These are phyloP conservation scores for Neoarthrinium moseri DNA, from an alignment of 2,329 filamentous ascomycete genomes.

Conservation along the genomic window DNA sequence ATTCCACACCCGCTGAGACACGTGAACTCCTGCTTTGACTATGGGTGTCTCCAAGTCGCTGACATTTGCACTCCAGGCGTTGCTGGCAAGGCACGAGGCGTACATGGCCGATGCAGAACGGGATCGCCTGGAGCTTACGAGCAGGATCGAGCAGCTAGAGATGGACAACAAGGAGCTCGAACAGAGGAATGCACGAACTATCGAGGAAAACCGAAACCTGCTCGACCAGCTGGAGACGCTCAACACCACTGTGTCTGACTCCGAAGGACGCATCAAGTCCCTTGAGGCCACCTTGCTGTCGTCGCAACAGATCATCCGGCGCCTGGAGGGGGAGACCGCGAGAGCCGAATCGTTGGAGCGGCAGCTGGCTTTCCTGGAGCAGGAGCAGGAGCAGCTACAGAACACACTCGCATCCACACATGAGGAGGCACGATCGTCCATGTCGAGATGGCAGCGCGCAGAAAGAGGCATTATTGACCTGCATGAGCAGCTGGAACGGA, in stretches of 20 bases:
- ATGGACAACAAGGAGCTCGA: slow-evolving; percentile 72
- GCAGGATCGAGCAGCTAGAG: slow-evolving; percentile 75
- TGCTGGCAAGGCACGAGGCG: slow-evolving; percentile 87
- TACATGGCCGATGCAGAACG: slow-evolving; percentile 91
- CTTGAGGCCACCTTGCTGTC: slow-evolving; percentile 75
- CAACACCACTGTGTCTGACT: slow-evolving; percentile 75
- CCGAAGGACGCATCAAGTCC: slow-evolving; percentile 75
- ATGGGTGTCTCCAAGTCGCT: slow-evolving; percentile 51
- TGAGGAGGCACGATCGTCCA: slow-evolving; percentile 74
- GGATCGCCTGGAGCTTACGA: slow-evolving; percentile 71
- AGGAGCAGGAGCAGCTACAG: slow-evolving; percentile 75
- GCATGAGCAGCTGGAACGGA: slow-evolving; percentile 83
- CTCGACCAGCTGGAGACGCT: slow-evolving; percentile 82
- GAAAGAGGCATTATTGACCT: slow-evolving; percentile 76
- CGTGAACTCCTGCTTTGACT: background rate
- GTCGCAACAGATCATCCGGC: slow-evolving; percentile 74
- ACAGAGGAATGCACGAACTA: slow-evolving; percentile 70
- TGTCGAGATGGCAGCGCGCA: slow-evolving; percentile 81
- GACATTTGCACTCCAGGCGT: slow-evolving; percentile 76
- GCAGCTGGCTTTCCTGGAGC: slow-evolving; percentile 76
- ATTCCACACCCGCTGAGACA: slow-evolving; percentile 6
- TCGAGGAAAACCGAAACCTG: slow-evolving; percentile 79
- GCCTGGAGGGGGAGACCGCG: slow-evolving; percentile 69
- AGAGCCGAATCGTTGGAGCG: slow-evolving; percentile 77
- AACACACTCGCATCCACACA: slow-evolving; percentile 64